These are phyloP conservation scores for Bjerkandera adusta DNA, from an alignment of 1,284 basidiomycete species.

Conservation along the genomic window DNA sequence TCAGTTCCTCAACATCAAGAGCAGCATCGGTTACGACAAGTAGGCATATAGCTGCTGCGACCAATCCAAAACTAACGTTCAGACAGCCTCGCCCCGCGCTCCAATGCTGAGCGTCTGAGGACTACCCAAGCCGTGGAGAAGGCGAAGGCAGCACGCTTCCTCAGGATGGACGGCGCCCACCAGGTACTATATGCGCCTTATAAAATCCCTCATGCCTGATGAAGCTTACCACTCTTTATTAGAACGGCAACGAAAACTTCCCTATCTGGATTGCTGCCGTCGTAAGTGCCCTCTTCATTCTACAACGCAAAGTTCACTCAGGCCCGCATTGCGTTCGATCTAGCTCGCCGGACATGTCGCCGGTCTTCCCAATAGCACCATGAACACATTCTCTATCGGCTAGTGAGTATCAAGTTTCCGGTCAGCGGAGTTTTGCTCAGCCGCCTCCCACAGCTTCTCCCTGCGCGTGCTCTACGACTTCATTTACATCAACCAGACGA, in stretches of 20 bases:
- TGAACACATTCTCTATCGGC: conserved; percentile 11
- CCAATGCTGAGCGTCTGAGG: conserved; percentile 5
- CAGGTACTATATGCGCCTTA: background rate
- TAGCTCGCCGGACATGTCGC: conserved; percentile 12
- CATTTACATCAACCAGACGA: conserved; percentile 14
- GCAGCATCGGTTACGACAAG: conserved; percentile 6
- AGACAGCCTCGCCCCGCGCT: conserved; percentile 9
- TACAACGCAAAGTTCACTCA: background rate
- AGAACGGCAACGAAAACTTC: conserved; percentile 15
- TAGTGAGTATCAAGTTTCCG: conserved; percentile 7
- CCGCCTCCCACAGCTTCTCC: background rate
- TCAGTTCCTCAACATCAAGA: background rate
- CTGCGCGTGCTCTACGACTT: conserved; percentile 12
- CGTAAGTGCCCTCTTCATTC: conserved; percentile 5
- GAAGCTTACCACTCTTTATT: background rate
- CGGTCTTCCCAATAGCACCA: conserved; percentile 7
- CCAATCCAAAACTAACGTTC: background rate
- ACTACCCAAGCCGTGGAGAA: background rate
- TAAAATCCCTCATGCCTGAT: background rate
- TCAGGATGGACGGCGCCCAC: conserved; percentile 11
- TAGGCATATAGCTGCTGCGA: background rate
- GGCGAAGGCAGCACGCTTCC: background rate
- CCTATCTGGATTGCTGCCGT: conserved; percentile 14
- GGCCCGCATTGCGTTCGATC: background rate
- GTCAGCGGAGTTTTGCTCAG: background rate